phyloP scores from a whole-genome alignment of 1,284 basidiomycete species.

The Rhodotorula sp. region DNA sequence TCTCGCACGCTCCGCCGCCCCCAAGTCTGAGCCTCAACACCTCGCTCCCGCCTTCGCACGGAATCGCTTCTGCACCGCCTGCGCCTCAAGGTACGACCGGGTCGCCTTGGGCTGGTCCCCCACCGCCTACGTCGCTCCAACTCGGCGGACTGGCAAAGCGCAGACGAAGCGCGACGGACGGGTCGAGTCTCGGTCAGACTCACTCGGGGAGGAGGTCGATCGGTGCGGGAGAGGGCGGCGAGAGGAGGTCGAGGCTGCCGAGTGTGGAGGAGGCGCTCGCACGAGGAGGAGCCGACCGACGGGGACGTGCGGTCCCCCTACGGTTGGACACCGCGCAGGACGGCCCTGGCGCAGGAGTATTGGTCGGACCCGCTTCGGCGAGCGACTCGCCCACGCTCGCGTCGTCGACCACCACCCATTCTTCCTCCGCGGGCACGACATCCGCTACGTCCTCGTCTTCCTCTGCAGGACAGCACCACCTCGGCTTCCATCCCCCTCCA shows the following conservation, averaged over 20 bases:
- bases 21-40: background rate
- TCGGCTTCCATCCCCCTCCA: background rate
- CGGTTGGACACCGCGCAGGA: background rate
- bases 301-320: background rate
- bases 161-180: constrained; percentile 17
- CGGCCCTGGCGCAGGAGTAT: background rate
- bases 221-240: too few species aligned
- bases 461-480: too few species aligned
- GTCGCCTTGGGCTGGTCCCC: constrained; percentile 25
- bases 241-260: background rate
- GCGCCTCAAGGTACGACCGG: background rate
- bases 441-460: too few species aligned
- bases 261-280: background rate
- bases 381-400: too few species aligned
- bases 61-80: background rate
- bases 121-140: constrained; percentile 11
- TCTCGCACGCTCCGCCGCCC: background rate
- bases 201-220: background rate
- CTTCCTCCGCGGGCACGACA: too few species aligned
- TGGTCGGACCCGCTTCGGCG: background rate
- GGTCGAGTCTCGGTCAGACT: background rate
- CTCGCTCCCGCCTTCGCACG: constrained; percentile 9
- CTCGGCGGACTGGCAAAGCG: constrained; percentile 17
- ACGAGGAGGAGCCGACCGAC: background rate
- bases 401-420: too few species aligned